Evolutionary conservation across 1,284 basidiomycete genomes (phyloP).

Genomic region (Athelia psychrophila): DNA sequence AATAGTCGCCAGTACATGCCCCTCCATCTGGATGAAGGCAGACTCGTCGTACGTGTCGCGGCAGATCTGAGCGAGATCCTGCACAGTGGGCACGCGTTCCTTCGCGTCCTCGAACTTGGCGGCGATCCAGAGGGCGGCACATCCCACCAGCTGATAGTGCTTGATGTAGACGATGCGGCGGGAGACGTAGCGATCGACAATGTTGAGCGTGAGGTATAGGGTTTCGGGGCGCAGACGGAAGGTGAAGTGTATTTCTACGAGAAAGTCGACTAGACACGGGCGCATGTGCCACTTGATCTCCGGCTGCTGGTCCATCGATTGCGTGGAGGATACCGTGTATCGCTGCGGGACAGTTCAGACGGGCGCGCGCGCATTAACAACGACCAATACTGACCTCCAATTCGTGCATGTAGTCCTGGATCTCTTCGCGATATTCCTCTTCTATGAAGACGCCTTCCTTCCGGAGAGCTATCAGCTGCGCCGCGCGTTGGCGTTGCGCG

Average conservation of each 20-base stretch:
- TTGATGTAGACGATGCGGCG: constrained; percentile 98
- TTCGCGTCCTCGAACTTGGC: constrained; percentile 99
- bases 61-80: constrained; percentile 93
- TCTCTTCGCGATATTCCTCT: constrained; percentile 95
- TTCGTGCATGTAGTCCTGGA: constrained; percentile 89
- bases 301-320: constrained; percentile 98
- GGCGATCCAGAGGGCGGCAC: constrained; percentile 97
- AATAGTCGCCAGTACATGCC: constrained; percentile 94
- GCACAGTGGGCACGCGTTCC: constrained; percentile 94
- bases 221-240: constrained; percentile 97
- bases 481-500: constrained; percentile 65
- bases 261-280: constrained; percentile 97
- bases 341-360: constrained; percentile 42
- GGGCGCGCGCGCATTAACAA: constrained; percentile 11
- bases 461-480: constrained; percentile 62
- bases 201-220: constrained; percentile 96
- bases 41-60: constrained; percentile 94
- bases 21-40: constrained; percentile 97
- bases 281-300: constrained; percentile 98
- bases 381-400: constrained; percentile 82
- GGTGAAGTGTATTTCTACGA: constrained; percentile 97
- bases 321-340: constrained; percentile 83
- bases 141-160: constrained; percentile 99
- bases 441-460: constrained; percentile 75
- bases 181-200: constrained; percentile 98